Conservation (phyloP, 345 rosid genomes). For the Ricinus communis region DNA sequence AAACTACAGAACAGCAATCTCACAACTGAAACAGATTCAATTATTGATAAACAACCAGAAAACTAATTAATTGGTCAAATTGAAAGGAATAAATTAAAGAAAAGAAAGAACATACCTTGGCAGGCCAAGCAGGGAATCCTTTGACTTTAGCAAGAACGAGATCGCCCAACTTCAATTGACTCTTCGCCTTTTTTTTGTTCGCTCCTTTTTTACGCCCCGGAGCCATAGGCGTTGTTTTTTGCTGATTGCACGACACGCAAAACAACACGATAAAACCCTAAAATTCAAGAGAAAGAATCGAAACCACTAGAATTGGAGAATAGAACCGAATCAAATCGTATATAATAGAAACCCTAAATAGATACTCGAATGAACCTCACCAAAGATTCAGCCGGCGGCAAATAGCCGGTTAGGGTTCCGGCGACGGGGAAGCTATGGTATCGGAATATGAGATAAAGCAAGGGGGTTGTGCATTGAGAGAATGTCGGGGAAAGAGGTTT, state of each 20-base stretch:
- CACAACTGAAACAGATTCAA: background rate
- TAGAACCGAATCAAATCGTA: slow-evolving; percentile 8
- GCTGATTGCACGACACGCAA: background rate
- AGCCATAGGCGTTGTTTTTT: slow-evolving; percentile 48
- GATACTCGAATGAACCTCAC: slow-evolving; percentile 17
- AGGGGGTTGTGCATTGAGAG: slow-evolving; percentile 19
- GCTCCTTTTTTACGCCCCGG: slow-evolving; percentile 78
- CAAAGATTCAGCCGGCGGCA: slow-evolving; percentile 20
- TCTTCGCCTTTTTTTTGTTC: slow-evolving; percentile 53
- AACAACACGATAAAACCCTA: background rate
- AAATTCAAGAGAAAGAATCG: background rate
- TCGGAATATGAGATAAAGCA: slow-evolving; percentile 9
- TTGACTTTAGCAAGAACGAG: slow-evolving; percentile 96
- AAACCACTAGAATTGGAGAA: slow-evolving; percentile 10
- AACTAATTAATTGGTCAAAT: background rate
- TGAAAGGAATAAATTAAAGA: background rate
- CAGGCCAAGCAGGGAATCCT: slow-evolving; percentile 98
- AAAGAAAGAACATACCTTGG: slow-evolving; percentile 64
- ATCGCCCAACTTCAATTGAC: slow-evolving; percentile 80
- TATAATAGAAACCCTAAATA: slow-evolving; percentile 3
- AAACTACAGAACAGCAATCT: background rate
- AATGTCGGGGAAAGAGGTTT: background rate
- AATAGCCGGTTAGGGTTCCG: slow-evolving; percentile 29
- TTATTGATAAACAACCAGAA: background rate
- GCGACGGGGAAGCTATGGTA: slow-evolving; percentile 20